Evolutionary conservation across 257 asterid genomes (phyloP), one percentile per base, ranked within the genome.

Genomic region (Solanum chiquidenum): DNA sequence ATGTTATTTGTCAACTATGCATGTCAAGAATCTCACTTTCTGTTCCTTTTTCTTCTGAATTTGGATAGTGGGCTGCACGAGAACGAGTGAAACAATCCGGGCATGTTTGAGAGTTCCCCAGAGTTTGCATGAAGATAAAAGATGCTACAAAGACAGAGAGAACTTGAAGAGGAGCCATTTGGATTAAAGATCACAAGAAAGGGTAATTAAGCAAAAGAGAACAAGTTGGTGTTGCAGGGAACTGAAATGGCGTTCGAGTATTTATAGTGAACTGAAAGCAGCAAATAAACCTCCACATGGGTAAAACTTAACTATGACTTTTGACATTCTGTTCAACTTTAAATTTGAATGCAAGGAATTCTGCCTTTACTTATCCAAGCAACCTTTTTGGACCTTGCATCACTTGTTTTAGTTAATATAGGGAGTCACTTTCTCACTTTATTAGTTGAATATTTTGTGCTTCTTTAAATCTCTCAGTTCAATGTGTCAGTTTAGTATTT

Each of bases 41-140:
- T 77, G 98, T 95, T 92, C 98, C 98, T 86, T 91, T 93, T 85
- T 92, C 93, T 80, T 92, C 95, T 90, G 98, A 95, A 86, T 90
- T 90, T 16, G 96, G 95, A 91, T 94, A 95, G 89, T 94, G 87
- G 18, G 95, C 88, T 29, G 98, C 97, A 49, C 93, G 93, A 29
- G 98, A 94, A 40, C 84, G 94, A 89, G 90, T 86, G 87, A 94
- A 95, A 86, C 98, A 94, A 86, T 92, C 96, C 10, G 83, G 68
- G 88, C 98, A 94, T 2, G 93, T 88, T 34, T 92, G 92, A 64
- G 97, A 92, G 83, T 89, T 88, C 72, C 87, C 95, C 11, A 37
- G 85, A 34, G 86, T 29, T 69, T 77, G 92, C 90, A 92, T 86
- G 86, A 92, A 74, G 83, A 93, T 89, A 86, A 92, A 88, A 90